These are phyloP conservation scores for Schizosaccharomyces cryophilus DNA, from an alignment of 805 yeast species.

Conservation along the genomic window DNA sequence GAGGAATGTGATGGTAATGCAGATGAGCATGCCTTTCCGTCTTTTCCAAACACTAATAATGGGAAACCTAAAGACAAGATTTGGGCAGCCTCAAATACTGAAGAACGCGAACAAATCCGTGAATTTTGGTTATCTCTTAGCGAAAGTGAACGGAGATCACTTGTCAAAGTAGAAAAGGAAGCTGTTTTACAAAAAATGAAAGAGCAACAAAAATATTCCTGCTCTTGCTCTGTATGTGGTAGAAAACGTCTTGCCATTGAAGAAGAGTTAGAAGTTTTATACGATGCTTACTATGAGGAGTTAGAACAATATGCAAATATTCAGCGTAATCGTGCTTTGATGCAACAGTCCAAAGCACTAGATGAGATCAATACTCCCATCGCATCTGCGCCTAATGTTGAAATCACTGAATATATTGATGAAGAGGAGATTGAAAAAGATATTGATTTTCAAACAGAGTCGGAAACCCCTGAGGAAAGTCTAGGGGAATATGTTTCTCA, in stretches of 20 bases:
- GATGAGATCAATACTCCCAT: background rate
- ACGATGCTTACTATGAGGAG: conserved; percentile 39
- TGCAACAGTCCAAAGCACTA: background rate
- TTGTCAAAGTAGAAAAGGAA: conserved; percentile 42
- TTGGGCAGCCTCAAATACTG: conserved; percentile 25
- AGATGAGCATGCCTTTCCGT: background rate
- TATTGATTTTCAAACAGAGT: too few species aligned
- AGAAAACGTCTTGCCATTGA: conserved; percentile 47
- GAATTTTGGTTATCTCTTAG: conserved; percentile 43
- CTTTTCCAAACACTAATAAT: background rate
- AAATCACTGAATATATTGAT: too few species aligned
- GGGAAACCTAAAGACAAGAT: conserved; percentile 12
- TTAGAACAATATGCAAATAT: conserved; percentile 15
- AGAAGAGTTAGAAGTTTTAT: conserved; percentile 49
- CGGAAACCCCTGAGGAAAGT: too few species aligned
- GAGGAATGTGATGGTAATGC: background rate
- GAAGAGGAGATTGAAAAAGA: too few species aligned
- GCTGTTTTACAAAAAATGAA: conserved; percentile 42
- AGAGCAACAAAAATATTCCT: conserved; percentile 30
- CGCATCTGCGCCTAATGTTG: background rate
- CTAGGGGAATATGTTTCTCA: too few species aligned
- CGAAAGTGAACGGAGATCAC: conserved; percentile 32
- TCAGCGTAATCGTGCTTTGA: conserved; percentile 8
- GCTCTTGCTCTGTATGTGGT: conserved; percentile 61
- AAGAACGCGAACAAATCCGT: conserved; percentile 28